Evolutionary conservation across 768 basidiomycete species (phyloP), one percentile per base, ranked within the genome.

Genomic region (Podaxis rugospora): DNA sequence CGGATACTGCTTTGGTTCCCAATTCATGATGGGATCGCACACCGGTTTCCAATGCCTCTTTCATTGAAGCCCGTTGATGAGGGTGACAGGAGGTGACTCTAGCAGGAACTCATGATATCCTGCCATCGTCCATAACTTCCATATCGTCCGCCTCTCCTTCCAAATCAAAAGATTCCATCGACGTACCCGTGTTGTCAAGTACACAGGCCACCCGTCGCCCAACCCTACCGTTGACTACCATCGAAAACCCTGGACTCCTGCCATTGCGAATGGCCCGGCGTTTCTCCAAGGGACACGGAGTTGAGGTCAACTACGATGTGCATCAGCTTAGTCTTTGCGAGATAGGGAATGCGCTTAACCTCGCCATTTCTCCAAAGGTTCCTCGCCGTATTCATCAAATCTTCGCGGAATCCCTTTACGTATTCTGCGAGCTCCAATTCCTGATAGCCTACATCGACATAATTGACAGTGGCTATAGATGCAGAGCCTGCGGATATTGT

Each of bases 121-220:
- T 68, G 59, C 67, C 67, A 63, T 71, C 73, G 66, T 74, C 72
- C 69, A 63, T 70, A 59, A 66, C 78, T 69, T 80, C 82, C 70
- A 69, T 69, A 66, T 80, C 79, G 67, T 83, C 85, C 65, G 73
- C 83, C 64, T 86, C 85, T 58, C 80, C 87, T 76, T 90, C 91
- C 75, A 93, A 77, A 78, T 93, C 91, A 67, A 92, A 76, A 49
- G 87, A 79, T 75, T 93, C 89, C 80, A 93, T 69, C 61, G 73
- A 75, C 64, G 76, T 79, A 64, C 89, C 90, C 57, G 78, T 77
- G 61, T 72, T 74, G 70, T 89, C 89, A 69, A 92, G 71, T 59
- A 92, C 81, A 71, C 91, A 90, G 5, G 84, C 89, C 55, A 92
- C 86, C 67, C 89, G 78, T 68, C 91, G 85, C 58, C 89, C 89